phyloP scores from a whole-genome alignment of 2,329 filamentous ascomycete species.

The Daldinia eschscholtzii region DNA sequence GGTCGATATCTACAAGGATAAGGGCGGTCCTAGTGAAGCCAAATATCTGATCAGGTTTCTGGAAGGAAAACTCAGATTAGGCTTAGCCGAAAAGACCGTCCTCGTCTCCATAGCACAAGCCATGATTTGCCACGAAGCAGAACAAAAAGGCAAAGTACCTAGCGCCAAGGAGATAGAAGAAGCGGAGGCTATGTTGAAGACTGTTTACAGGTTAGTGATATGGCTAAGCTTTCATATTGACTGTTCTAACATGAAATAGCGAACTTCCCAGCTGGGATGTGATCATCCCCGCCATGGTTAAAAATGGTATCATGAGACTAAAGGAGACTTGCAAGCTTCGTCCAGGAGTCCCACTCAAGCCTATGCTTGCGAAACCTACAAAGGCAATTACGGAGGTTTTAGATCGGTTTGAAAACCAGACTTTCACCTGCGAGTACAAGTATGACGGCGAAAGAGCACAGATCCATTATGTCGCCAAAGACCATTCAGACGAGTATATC shows the following conservation, averaged over 20 bases:
- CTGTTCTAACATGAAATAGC: constrained; percentile 64
- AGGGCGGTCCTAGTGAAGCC: constrained; percentile 92
- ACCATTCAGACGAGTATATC: constrained; percentile 76
- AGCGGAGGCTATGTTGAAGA: constrained; percentile 88
- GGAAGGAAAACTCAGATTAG: constrained; percentile 92
- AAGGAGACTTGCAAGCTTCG: constrained; percentile 89
- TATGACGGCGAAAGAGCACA: constrained; percentile 99
- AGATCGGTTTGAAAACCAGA: constrained; percentile 94
- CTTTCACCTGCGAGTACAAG: constrained; percentile 98
- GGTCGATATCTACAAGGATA: constrained; percentile 91
- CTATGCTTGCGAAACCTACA: constrained; percentile 98
- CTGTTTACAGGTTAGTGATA: constrained; percentile 79
- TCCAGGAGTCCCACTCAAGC: constrained; percentile 94
- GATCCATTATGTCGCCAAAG: constrained; percentile 94
- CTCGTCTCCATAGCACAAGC: constrained; percentile 92
- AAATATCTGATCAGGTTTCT: constrained; percentile 94
- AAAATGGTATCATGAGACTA: constrained; percentile 86
- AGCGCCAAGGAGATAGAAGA: constrained; percentile 82
- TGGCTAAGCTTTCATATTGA: not conserved
- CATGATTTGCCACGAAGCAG: constrained; percentile 84
- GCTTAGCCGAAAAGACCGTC: constrained; percentile 91
- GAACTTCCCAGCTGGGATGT: constrained; percentile 96
- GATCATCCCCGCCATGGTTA: constrained; percentile 89
- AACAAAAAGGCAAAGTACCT: constrained; percentile 76
- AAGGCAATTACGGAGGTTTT: constrained; percentile 98